Conservation (phyloP, 1,284 basidiomycete genomes). For the Cutaneotrichosporon dermatis region DNA sequence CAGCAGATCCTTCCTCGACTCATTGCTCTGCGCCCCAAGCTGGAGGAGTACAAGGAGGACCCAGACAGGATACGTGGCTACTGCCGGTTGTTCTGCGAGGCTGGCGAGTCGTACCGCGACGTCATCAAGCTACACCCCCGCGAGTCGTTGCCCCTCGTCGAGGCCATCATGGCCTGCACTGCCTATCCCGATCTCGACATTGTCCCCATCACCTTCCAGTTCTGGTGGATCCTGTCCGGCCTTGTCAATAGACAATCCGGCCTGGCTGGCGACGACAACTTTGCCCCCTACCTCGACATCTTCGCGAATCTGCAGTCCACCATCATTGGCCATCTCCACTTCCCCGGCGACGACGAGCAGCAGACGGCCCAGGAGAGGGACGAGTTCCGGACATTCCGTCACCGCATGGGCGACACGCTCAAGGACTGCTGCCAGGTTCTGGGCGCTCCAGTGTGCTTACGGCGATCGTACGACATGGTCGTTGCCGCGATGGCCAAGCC, state of each 20-base stretch:
- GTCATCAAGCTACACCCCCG: constrained; percentile 85
- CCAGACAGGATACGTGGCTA: constrained; percentile 84
- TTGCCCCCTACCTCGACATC: constrained; percentile 62
- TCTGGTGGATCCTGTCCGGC: constrained; percentile 92
- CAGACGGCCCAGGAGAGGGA: constrained; percentile 82
- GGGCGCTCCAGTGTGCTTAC: constrained; percentile 77
- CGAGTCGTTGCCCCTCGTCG: constrained; percentile 87
- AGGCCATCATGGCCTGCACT: constrained; percentile 90
- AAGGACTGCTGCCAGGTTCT: constrained; percentile 98
- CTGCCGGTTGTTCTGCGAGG: constrained; percentile 88
- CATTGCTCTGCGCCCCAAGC: constrained; percentile 63
- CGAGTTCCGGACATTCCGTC: constrained; percentile 89
- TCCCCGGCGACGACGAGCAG: constrained; percentile 72
- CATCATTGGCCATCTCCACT: constrained; percentile 88
- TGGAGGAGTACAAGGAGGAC: constrained; percentile 62
- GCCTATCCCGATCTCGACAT: constrained; percentile 92
- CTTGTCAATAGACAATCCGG: constrained; percentile 57
- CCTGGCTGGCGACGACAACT: constrained; percentile 21
- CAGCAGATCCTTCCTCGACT: constrained; percentile 79
- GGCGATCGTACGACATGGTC: constrained; percentile 76
- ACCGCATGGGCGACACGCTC: constrained; percentile 97
- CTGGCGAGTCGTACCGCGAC: constrained; percentile 89
- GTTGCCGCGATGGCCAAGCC: constrained; percentile 59
- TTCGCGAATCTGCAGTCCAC: constrained; percentile 79
- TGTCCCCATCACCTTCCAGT: constrained; percentile 95